phyloP scores from a whole-genome alignment of 805 yeast genomes.

The Suhomyces sp. region DNA sequence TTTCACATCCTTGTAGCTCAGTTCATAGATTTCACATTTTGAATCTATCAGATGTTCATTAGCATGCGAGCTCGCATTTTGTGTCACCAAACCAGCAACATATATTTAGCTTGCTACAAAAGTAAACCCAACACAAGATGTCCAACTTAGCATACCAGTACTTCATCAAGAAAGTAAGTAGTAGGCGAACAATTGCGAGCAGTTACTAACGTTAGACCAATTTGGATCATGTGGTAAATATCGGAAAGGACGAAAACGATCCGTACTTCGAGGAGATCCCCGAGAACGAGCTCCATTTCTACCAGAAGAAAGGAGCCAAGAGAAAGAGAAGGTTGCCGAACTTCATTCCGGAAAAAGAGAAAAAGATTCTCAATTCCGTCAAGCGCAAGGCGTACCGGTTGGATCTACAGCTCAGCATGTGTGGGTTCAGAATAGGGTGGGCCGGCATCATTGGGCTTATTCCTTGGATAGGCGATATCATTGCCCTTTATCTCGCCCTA shows the following conservation, averaged over 20 bases:
- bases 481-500: constrained; percentile 29
- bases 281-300: constrained; percentile 37
- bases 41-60: too few relatives aligned
- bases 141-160: constrained; percentile 31
- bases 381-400: constrained; percentile 37
- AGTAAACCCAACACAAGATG: constrained; percentile 13
- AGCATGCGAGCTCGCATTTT: not conserved
- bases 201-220: constrained; percentile 20
- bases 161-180: constrained; percentile 38
- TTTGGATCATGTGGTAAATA: constrained; percentile 23
- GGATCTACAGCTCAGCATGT: constrained; percentile 37
- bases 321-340: constrained; percentile 35
- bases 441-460: constrained; percentile 40
- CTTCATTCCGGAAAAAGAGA: constrained; percentile 32
- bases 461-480: constrained; percentile 41
- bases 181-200: not conserved
- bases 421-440: constrained; percentile 43
- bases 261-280: constrained; percentile 43
- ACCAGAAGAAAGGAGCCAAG: constrained; percentile 39
- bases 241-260: constrained; percentile 30
- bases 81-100: not conserved
- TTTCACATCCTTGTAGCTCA: too few relatives aligned
- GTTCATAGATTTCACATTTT: too few relatives aligned
- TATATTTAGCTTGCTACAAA: not conserved
- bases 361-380: constrained; percentile 33